Evolutionary conservation across 2,329 filamentous ascomycete species (phyloP).

Genomic region (Monascus ruber): DNA sequence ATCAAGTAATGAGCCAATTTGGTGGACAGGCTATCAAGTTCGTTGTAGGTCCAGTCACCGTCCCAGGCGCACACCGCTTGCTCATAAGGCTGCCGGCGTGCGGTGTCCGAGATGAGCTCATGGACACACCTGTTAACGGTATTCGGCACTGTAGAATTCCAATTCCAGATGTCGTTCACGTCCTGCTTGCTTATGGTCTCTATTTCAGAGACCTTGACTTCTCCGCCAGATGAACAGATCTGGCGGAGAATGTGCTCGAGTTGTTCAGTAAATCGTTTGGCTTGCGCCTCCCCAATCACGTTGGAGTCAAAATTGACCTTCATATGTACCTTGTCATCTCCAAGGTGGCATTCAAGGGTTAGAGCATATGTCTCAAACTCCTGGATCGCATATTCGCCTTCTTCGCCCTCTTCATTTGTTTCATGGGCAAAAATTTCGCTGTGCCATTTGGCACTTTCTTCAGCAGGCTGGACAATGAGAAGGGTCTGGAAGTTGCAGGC

Average conservation of each 20-base stretch:
- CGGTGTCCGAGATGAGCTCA: constrained; percentile 2
- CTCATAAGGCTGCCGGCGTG: constrained; percentile 2
- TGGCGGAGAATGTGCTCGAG: constrained; percentile 2
- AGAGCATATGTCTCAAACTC: constrained; percentile 42
- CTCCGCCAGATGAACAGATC: neutral
- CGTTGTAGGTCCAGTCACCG: constrained; percentile 13
- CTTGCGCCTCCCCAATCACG: constrained; percentile 1
- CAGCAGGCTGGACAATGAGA: constrained; percentile 17
- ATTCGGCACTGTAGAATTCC: constrained; percentile 2
- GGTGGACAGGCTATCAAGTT: constrained; percentile 19
- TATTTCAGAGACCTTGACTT: constrained; percentile 1
- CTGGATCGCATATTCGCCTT: constrained; percentile 5
- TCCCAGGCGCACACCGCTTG: constrained; percentile 14
- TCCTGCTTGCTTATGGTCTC: constrained; percentile 3
- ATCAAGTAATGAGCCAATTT: constrained; percentile 16
- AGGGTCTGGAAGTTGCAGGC: constrained; percentile 31
- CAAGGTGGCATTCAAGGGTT: constrained; percentile 49
- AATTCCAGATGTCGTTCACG: constrained; percentile 3
- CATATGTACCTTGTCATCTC: constrained; percentile 1
- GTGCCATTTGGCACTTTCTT: neutral
- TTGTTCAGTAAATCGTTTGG: constrained; percentile 1
- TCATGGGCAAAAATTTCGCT: neutral
- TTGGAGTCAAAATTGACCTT: constrained; percentile 1
- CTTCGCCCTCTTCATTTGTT: constrained; percentile 3
- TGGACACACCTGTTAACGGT: constrained; percentile 2